Evolutionary conservation across 2,329 filamentous ascomycete species (phyloP).

Genomic region (Eutypa lata): DNA sequence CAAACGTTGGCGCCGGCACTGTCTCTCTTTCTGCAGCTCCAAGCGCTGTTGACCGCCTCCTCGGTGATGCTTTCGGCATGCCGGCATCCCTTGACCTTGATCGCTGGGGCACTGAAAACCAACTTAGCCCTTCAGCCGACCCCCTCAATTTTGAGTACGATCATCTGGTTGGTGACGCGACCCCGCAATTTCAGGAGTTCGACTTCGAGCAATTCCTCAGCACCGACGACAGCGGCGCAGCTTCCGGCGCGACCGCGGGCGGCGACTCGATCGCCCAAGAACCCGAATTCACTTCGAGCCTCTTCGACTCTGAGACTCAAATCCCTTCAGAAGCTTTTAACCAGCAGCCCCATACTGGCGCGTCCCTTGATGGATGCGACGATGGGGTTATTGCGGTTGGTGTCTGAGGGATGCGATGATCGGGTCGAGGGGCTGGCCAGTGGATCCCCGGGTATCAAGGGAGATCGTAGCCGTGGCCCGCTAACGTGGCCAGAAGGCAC

Average conservation of each 20-base stretch:
- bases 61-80: conserved; percentile 66
- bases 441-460: conserved; percentile 34
- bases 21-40: conserved; percentile 51
- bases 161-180: conserved; percentile 62
- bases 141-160: conserved; percentile 63
- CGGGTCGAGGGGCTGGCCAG: conserved; percentile 37
- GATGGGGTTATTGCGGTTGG: conserved; percentile 70
- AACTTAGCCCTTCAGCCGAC: conserved; percentile 72
- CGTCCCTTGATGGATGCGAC: conserved; percentile 72
- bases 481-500: conserved; percentile 32
- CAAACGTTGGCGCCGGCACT: conserved; percentile 38
- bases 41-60: conserved; percentile 62
- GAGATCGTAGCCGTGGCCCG: conserved; percentile 30
- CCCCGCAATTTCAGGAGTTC: conserved; percentile 42
- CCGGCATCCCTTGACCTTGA: conserved; percentile 68
- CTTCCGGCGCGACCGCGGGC: conserved; percentile 47
- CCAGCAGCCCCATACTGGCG: conserved; percentile 72
- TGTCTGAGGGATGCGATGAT: conserved; percentile 54
- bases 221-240: conserved; percentile 45
- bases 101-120: conserved; percentile 73
- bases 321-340: conserved; percentile 62
- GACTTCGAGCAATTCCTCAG: conserved; percentile 51
- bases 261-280: conserved; percentile 49
- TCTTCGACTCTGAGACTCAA: conserved; percentile 59
- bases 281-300: conserved; percentile 48